These are phyloP conservation scores for Erodium maritimum DNA, from an alignment of 345 rosid species.

Conservation along the genomic window DNA sequence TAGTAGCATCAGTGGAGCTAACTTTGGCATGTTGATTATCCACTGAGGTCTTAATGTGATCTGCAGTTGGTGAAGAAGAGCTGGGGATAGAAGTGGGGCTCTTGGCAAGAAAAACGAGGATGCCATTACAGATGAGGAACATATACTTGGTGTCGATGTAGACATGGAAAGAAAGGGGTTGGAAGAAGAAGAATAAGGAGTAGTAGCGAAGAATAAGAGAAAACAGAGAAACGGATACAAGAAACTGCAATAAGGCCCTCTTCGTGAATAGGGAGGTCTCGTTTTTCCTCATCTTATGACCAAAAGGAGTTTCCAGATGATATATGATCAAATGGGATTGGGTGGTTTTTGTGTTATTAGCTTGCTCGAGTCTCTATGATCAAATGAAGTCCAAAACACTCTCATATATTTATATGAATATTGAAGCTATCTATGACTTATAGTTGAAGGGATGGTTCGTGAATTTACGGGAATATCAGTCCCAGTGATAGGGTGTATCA, in stretches of 20 bases:
- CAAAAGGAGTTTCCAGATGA: too few species aligned
- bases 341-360: too few species aligned
- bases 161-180: slow-evolving; percentile 20
- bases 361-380: too few species aligned
- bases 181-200: slow-evolving; percentile 16
- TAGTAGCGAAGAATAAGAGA: slow-evolving; percentile 25
- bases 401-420: too few species aligned
- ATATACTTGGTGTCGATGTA: slow-evolving; percentile 39
- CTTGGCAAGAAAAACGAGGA: slow-evolving; percentile 39
- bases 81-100: slow-evolving; percentile 4
- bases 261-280: slow-evolving; percentile 7
- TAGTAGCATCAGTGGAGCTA: not conserved
- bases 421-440: too few species aligned
- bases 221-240: slow-evolving; percentile 16
- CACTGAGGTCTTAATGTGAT: slow-evolving; percentile 1
- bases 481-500: too few species aligned
- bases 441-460: too few species aligned
- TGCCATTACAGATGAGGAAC: slow-evolving; percentile 47
- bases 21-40: not conserved
- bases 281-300: too few species aligned
- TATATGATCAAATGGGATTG: too few species aligned
- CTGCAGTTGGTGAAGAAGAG: slow-evolving; percentile 5
- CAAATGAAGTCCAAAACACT: too few species aligned
- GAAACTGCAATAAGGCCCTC: slow-evolving; percentile 12
- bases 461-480: too few species aligned